Evolutionary conservation across 2,329 filamentous ascomycete genomes (phyloP).

Genomic region (Phialemoniopsis sp.): DNA sequence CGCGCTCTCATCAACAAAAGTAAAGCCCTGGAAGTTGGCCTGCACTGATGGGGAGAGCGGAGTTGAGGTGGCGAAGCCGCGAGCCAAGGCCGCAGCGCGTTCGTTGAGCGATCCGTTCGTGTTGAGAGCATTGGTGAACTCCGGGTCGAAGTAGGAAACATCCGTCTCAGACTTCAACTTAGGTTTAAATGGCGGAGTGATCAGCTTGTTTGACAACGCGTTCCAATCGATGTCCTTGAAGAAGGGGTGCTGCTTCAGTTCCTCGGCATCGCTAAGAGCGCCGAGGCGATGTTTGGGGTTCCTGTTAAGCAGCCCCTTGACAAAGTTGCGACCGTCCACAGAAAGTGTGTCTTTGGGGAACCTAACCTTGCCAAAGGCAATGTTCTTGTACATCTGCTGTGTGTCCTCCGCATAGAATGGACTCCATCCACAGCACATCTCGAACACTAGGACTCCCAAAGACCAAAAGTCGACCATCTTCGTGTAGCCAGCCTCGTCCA

Average conservation of each 20-base stretch:
- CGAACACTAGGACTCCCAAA: constrained; percentile 92
- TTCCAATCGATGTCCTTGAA: constrained; percentile 94
- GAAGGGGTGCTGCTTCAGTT: constrained; percentile 91
- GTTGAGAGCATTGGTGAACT: constrained; percentile 93
- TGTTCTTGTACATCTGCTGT: constrained; percentile 99
- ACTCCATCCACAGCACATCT: constrained; percentile 99
- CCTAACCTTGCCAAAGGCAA: constrained; percentile 95
- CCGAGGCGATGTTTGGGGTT: constrained; percentile 95
- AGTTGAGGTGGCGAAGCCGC: constrained; percentile 83
- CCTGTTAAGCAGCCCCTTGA: constrained; percentile 93
- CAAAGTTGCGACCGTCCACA: constrained; percentile 92
- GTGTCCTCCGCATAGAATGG: constrained; percentile 99
- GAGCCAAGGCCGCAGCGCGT: constrained; percentile 79
- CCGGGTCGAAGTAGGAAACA: constrained; percentile 96
- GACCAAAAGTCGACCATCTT: constrained; percentile 99
- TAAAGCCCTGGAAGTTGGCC: constrained; percentile 97
- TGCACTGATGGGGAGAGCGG: constrained; percentile 93
- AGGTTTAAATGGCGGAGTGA: constrained; percentile 95
- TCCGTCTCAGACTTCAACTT: constrained; percentile 95
- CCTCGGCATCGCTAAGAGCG: constrained; percentile 84
- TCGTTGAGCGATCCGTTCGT: constrained; percentile 86
- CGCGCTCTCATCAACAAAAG: constrained; percentile 96
- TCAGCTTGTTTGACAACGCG: constrained; percentile 80
- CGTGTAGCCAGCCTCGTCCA: constrained; percentile 96
- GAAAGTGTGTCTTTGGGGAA: constrained; percentile 94